These are phyloP conservation scores for thale cress (Arabidopsis thaliana) DNA, from an alignment of 345 rosid species.

Conservation along the genomic window TAIR10.1 NC_003070.9:28242001-28242500, in stretches of 20 bases:
- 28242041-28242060: slow-evolving; percentile 43
- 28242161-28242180: slow-evolving; percentile 72
- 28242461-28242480: slow-evolving; percentile 68
- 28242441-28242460: slow-evolving; percentile 94
- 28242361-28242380: slow-evolving; percentile 77
- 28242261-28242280: slow-evolving; percentile 54
- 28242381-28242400: slow-evolving; percentile 68
- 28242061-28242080: slow-evolving; percentile 56
- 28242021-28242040: slow-evolving; percentile 43
- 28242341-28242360: slow-evolving; percentile 76
- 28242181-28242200: slow-evolving; percentile 64
- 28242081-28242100: slow-evolving; percentile 48
- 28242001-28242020: slow-evolving; percentile 20
- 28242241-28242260: slow-evolving; percentile 42
- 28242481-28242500: slow-evolving; percentile 18
- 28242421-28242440: slow-evolving; percentile 71
- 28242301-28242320: slow-evolving; percentile 66
- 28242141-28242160: slow-evolving; percentile 63
- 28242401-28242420: slow-evolving; percentile 71
- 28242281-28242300: slow-evolving; percentile 68
- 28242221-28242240: slow-evolving; percentile 57
- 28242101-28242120: slow-evolving; percentile 47
- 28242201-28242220: slow-evolving; percentile 80
- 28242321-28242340: slow-evolving; percentile 81
- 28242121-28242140: slow-evolving; percentile 54